Percentiles rank a stretch among this genome's conserved stretches.
phyloP scores from a whole-genome alignment of 2,329 filamentous ascomycete genomes.

The Fusarium keratoplasticum region DNA sequence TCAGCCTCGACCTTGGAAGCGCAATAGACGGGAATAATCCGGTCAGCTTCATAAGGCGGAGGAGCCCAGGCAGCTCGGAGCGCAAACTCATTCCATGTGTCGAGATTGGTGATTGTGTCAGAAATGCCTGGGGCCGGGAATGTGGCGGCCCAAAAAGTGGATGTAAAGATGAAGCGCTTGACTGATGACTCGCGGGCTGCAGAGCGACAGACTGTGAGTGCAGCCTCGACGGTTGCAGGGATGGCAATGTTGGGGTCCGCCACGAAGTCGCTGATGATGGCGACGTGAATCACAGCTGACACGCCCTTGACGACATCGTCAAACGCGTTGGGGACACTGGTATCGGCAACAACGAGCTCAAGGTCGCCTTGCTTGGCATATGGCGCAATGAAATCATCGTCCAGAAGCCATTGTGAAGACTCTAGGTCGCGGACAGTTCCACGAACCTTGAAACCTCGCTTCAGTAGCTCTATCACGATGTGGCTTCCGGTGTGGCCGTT shows the following conservation, averaged over 20 bases:
- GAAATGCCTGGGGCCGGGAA: conserved; percentile 16
- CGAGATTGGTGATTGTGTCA: conserved; percentile 3
- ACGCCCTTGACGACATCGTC: conserved; percentile 36
- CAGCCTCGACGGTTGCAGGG: conserved; percentile 21
- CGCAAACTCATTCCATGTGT: conserved; percentile 36
- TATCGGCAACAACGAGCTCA: conserved; percentile 35
- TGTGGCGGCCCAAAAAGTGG: conserved; percentile 27
- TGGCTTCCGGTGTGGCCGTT: conserved; percentile 38
- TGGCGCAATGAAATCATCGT: conserved; percentile 18
- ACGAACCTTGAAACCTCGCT: conserved; percentile 34
- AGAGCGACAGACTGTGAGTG: conserved; percentile 28
- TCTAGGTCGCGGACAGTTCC: conserved; percentile 29
- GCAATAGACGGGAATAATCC: conserved; percentile 14
- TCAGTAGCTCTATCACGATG: conserved; percentile 34
- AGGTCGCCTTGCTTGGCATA: conserved; percentile 11
- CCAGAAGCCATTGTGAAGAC: conserved; percentile 33
- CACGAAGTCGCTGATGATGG: conserved; percentile 15
- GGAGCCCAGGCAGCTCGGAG: conserved; percentile 25
- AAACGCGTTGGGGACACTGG: conserved; percentile 22
- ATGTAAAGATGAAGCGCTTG: conserved; percentile 35
- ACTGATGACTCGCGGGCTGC: conserved; percentile 27
- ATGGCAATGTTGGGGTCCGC: conserved; percentile 32
- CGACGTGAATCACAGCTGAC: conserved; percentile 34
- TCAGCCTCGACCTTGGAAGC: conserved; percentile 29
- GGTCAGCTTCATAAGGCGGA: conserved; percentile 27